These are phyloP conservation scores for Fusarium denticulatum DNA, from an alignment of 2,329 filamentous ascomycete genomes.

Conservation along the genomic window DNA sequence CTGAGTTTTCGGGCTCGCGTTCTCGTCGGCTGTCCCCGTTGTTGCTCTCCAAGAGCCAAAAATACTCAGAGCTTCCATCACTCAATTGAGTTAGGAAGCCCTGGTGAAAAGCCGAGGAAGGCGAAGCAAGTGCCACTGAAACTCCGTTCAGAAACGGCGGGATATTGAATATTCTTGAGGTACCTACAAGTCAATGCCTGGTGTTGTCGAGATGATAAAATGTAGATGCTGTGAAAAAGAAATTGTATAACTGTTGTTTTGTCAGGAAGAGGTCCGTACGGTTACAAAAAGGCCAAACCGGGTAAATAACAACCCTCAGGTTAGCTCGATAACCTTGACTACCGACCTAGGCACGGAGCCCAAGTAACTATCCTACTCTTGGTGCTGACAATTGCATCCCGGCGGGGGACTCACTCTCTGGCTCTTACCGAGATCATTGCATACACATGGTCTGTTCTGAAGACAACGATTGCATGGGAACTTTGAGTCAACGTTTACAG, in stretches of 20 bases:
- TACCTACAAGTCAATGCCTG: constrained; percentile 9
- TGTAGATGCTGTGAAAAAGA: background rate
- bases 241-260: background rate
- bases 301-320: background rate
- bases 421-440: constrained; percentile 27
- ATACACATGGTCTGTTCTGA: constrained; percentile 15
- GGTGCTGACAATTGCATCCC: constrained; percentile 27
- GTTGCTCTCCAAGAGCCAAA: constrained; percentile 7
- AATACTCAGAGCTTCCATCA: constrained; percentile 8
- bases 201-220: constrained; percentile 14
- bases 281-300: background rate
- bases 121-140: constrained; percentile 23
- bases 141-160: constrained; percentile 25
- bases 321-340: background rate
- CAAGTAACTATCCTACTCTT: background rate
- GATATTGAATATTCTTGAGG: constrained; percentile 26
- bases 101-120: constrained; percentile 26
- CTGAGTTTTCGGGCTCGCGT: constrained; percentile 29
- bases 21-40: constrained; percentile 24
- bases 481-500: constrained; percentile 4
- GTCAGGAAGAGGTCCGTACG: background rate
- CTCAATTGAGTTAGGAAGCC: constrained; percentile 22
- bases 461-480: constrained; percentile 27
- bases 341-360: background rate
- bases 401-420: constrained; percentile 31